Evolutionary conservation across 1,139 yeast species (phyloP), one percentile per base, ranked within the genome.

Genomic region (Martiniozyma asiatica): DNA sequence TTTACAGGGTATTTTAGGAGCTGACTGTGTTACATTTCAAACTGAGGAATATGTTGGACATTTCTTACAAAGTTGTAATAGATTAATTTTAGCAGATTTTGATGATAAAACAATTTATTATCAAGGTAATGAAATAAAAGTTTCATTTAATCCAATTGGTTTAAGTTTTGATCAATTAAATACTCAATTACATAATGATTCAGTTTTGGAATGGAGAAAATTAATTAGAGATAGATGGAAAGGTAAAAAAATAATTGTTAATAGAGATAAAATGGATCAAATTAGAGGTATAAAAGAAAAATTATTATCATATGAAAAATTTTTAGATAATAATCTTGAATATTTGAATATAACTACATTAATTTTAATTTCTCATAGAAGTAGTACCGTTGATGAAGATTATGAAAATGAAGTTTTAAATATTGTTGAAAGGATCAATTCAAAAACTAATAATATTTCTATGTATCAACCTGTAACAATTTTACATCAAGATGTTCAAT

Each of bases 21-120:
- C 97, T 2, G 82, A 85, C 45, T 71, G 80, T 36, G 69, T 92
- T 27, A 75, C 89, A 1, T 87, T 89, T 60, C 98, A 89, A 53
- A 85, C 92, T 8, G 75, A 76, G 20, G 98, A 89, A 51, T 89
- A 87, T 44, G 92, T 87, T 15, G 73, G 94, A 45, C 98, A 89
- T 55, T 92, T 92, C 53, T 58, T 80, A 37, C 96, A 87, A 55
- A 85, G 97, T 4, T 78, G 94, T 45, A 82, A 80, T 42, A 64
- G 95, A 35, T 60, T 92, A 27, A 58, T 92, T 29, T 68, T 85
- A 38, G 85, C 93, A 0, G 96, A 89, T 55, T 72, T 81, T 9
- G 73, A 73, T 30, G 74, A 73, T n/a, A 65, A 63, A 34, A 92
- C 89, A n/a, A 58, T 87, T 9, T 66, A 73, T 33, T 76, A 67